phyloP scores from a whole-genome alignment of 805 yeast genomes.

The Wickerhamomyces subpelliculosus region DNA sequence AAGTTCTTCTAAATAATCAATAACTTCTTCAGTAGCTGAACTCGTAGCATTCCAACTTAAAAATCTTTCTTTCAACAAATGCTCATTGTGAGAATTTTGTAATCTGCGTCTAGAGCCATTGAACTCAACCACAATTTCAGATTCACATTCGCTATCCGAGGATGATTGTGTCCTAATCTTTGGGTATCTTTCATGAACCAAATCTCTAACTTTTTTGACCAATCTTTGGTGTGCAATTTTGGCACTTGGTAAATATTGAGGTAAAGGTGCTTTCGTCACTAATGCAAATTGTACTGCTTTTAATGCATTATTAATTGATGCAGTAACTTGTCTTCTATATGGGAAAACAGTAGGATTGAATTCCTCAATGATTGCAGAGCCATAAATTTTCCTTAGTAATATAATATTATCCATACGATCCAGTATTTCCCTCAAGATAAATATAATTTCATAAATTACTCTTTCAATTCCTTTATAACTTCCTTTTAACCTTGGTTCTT shows the following conservation, averaged over 20 bases:
- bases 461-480: constrained; percentile 31
- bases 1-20: constrained; percentile 42
- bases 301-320: constrained; percentile 30
- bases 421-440: constrained; percentile 36
- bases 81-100: constrained; percentile 17
- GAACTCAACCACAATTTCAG: constrained; percentile 14
- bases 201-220: constrained; percentile 34
- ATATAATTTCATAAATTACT: constrained; percentile 37
- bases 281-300: constrained; percentile 38
- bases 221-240: constrained; percentile 40
- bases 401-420: constrained; percentile 42
- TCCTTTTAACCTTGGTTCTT: constrained; percentile 45
- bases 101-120: constrained; percentile 3
- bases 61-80: constrained; percentile 29
- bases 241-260: constrained; percentile 44
- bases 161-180: no score
- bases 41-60: constrained; percentile 47
- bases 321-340: constrained; percentile 38
- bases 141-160: no score
- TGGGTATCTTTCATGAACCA: constrained; percentile 24
- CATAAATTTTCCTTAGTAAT: constrained; percentile 34
- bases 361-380: constrained; percentile 40
- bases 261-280: constrained; percentile 38
- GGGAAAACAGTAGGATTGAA: constrained; percentile 31
- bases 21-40: constrained; percentile 42